Evolutionary conservation across 2,329 filamentous ascomycete species (phyloP), one percentile per base, ranked within the genome.

Genomic region (Tolypocladium amazonense): DNA sequence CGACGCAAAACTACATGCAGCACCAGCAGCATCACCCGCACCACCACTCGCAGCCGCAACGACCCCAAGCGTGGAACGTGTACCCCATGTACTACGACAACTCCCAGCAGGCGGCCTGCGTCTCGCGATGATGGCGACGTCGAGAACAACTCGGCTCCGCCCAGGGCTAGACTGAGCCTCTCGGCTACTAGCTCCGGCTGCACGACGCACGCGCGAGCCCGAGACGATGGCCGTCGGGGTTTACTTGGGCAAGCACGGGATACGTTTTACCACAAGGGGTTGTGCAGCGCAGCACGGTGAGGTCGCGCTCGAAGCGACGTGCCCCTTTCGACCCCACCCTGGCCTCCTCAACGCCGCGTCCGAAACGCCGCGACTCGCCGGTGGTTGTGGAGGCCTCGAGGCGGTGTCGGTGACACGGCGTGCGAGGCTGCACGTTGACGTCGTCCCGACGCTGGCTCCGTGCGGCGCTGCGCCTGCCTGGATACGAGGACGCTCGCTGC

Each of bases 11-110:
- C n/a, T 72, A 71, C 62, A 65, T 71, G 58, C 67, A 70, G 59
- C 62, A 66, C 60, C 61, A 63, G 7, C 65, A 65, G 30, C 65
- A 64, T 20, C 64, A 69, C 4, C 66, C 67, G 23, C 67, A 70
- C 57, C 67, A 54, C 4, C 64, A 66, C 63, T 63, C 65, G 14
- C 65, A 65, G 47, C 67, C 65, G n/a, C 66, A 70, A 27, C 67
- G 66, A 50, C 67, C 69, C 39, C 64, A 66, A 45, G 64, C 66
- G 20, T 72, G 70, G 69, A 68, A 66, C 63, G 69, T 72, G 67
- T 72, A 72, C 62, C 69, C 67, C 58, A 65, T 72, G 62, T 71
- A 71, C 66, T 73, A 72, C 61, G 61, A 62, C 35, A 57, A 57
- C 4, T 39, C 41, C 8, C 62, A 63, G 50, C 58, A 59, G 41